Percentiles rank a stretch among this genome's conserved stretches.
Evolutionary conservation across 2,329 filamentous ascomycete genomes (phyloP).

Genomic region (Pestalotiopsis sp.): DNA sequence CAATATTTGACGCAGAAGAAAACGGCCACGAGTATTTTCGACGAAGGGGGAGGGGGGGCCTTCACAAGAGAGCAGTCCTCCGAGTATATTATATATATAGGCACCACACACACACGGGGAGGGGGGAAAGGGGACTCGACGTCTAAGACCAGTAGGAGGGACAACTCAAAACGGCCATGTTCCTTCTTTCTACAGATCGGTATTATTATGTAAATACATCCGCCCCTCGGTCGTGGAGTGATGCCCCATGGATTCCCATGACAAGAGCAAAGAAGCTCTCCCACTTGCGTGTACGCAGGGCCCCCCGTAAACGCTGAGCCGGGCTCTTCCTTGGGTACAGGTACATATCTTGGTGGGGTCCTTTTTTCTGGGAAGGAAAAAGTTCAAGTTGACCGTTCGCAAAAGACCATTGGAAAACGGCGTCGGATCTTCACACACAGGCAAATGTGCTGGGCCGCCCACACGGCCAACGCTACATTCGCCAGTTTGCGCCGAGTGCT

Average conservation of each 20-base stretch:
- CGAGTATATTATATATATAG: not conserved
- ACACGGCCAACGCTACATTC: not conserved
- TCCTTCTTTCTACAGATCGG: not conserved
- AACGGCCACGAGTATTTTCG: not conserved
- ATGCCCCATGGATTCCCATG: not conserved
- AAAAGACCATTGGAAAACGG: not conserved
- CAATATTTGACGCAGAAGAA: not conserved
- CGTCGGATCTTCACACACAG: not conserved
- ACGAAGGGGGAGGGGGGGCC: not conserved
- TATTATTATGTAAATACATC: conserved; percentile 12
- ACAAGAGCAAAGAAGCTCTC: not conserved
- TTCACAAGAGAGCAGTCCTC: not conserved
- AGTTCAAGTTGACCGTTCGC: not conserved
- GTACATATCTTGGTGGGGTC: not conserved
- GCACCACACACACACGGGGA: not conserved
- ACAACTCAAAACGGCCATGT: not conserved
- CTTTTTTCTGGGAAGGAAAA: not conserved
- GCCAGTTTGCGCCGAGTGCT: not conserved
- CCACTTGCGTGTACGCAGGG: not conserved
- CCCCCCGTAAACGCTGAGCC: not conserved
- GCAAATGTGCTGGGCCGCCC: too few species aligned
- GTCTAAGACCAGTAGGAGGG: not conserved
- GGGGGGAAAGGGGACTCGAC: not conserved
- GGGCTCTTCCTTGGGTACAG: not conserved
- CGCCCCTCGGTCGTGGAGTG: not conserved